Percentiles rank a stretch among this genome's conserved stretches.
Conservation (phyloP, 352 stramenopile species). For the Globisporangium paroecandrum region DNA sequence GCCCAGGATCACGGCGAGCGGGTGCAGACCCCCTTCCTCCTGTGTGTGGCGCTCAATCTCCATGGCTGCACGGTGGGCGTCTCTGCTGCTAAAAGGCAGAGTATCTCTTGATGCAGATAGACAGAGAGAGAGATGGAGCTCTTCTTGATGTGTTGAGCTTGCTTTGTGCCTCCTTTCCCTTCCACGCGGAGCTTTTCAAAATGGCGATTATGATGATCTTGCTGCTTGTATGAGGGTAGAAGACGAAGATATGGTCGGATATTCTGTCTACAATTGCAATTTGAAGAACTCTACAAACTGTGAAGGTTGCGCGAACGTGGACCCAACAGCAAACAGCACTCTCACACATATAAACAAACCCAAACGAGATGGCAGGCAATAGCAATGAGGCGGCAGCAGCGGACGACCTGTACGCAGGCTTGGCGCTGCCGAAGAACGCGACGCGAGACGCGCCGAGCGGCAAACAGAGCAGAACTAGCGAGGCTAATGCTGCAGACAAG, state of each 20-base stretch:
- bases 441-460: slow-evolving; percentile 29
- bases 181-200: slow-evolving; percentile 14
- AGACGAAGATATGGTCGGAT: background rate
- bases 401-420: slow-evolving; percentile 55
- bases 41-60: slow-evolving; percentile 16
- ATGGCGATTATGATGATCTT: background rate
- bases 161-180: background rate
- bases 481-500: background rate
- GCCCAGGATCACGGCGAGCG: slow-evolving; percentile 59
- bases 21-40: slow-evolving; percentile 41
- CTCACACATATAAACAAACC: background rate
- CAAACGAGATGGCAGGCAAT: background rate
- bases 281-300: background rate
- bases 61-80: background rate
- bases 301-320: slow-evolving; percentile 11
- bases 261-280: background rate
- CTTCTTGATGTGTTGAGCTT: background rate
- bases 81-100: background rate
- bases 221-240: background rate
- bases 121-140: background rate
- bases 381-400: background rate
- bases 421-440: slow-evolving; percentile 40
- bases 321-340: background rate
- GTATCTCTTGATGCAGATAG: background rate
- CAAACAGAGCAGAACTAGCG: background rate